Conservation (phyloP, 2,329 filamentous ascomycete genomes). For the Fusarium xyrophilum region DNA sequence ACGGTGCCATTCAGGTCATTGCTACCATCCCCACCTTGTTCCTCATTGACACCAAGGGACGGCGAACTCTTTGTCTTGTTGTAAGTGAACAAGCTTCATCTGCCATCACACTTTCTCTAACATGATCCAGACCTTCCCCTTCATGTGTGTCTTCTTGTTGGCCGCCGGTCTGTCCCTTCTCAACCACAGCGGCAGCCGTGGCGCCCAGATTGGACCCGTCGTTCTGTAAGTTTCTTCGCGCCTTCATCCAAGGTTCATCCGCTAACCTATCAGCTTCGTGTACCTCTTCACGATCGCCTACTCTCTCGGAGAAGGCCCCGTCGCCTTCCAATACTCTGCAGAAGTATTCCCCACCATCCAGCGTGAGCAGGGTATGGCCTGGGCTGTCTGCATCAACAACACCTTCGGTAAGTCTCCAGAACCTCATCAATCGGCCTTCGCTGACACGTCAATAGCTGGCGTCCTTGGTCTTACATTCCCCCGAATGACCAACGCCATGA, state of each 20-base stretch:
- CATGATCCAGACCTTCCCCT: conserved; percentile 42
- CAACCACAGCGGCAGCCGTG: conserved; percentile 32
- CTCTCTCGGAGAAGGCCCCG: conserved; percentile 47
- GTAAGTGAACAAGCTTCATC: neutral
- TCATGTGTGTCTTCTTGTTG: conserved; percentile 45
- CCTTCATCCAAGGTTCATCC: accelerated
- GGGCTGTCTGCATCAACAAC: conserved; percentile 49
- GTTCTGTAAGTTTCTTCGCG: conserved; percentile 25
- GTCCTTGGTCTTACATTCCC: conserved; percentile 45
- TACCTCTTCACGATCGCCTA: conserved; percentile 50
- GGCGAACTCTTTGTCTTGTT: conserved; percentile 25
- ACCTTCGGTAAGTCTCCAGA: conserved; percentile 31
- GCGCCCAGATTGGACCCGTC: conserved; percentile 41
- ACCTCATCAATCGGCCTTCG: accelerated
- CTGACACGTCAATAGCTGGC: conserved; percentile 33
- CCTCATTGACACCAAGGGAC: conserved; percentile 24
- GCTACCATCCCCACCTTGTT: conserved; percentile 19
- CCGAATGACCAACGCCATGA: conserved; percentile 44
- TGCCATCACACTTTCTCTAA: accelerated
- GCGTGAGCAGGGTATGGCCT: conserved; percentile 50
- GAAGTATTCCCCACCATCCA: conserved; percentile 50
- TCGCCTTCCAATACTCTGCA: conserved; percentile 50
- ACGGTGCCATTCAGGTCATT: conserved; percentile 24
- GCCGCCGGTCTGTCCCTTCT: conserved; percentile 45
- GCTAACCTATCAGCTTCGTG: conserved; percentile 37